Conservation (phyloP, 208 protist genomes). For the Trypanosoma conorhini region DNA sequence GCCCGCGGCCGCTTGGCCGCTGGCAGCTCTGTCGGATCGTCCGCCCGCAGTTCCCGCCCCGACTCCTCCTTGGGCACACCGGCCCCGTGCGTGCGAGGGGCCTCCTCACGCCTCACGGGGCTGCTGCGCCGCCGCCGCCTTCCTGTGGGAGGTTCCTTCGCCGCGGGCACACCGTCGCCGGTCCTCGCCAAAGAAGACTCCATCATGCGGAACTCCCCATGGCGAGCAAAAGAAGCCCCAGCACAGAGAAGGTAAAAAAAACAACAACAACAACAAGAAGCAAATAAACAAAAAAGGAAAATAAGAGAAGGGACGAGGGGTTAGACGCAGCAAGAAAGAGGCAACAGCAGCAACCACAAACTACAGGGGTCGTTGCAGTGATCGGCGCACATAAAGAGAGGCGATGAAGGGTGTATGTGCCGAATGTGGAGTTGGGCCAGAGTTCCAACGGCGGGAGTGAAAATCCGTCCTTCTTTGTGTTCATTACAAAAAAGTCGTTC, state of each 20-base stretch:
- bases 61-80: not conserved
- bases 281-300: constrained; percentile 9
- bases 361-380: too few relatives aligned
- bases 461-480: too few relatives aligned
- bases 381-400: not conserved
- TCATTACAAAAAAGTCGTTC: not conserved
- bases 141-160: not conserved
- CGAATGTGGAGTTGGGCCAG: not conserved
- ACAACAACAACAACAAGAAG: not conserved
- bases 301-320: not conserved
- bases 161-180: not conserved
- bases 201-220: not conserved
- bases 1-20: not conserved
- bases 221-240: too few relatives aligned
- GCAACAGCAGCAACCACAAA: too few relatives aligned
- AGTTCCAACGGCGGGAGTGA: too few relatives aligned
- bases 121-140: not conserved
- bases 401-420: not conserved
- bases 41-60: not conserved
- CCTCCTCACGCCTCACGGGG: not conserved
- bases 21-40: not conserved
- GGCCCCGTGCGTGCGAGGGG: not conserved
- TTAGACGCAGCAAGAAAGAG: too few relatives aligned
- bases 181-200: not conserved
- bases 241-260: not conserved